Base-by-base conservation (phyloP, 192 early-diverging fungal species). In the Borealophlyctis nickersoniae region DNA sequence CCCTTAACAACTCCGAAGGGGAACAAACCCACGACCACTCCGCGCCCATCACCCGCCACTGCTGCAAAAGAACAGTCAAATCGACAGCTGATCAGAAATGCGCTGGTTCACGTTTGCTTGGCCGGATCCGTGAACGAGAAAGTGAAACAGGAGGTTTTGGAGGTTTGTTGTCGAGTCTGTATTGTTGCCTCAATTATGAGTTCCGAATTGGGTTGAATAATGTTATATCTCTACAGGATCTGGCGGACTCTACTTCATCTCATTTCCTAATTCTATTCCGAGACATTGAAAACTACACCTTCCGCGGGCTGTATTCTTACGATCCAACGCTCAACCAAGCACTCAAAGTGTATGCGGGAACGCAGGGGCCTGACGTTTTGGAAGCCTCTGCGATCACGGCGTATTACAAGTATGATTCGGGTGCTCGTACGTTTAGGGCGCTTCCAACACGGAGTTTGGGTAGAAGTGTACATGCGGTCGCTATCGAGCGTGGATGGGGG, bases 331-430 rank as follows among this genome's bases (percentile, higher is more conserved):
- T 71, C 4, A 64, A 73, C 34, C 73, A 77, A 55, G 71, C 75
- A 4, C 32, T 75, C 19, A 76, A 73, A 55, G 58, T 77, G 13
- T 77, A 84, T 60, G 50, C 71, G 1, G 63, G 63, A 2, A 34
- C 58, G 23, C 48, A 33, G 28, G 82, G 77, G 1, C 82, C 82
- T 7, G 70, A 69, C 50, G 69, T 62, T 14, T 36, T 84, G 4
- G 52, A 58, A 22, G 56, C 58, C 7, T 22, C 32, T 7, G 69
- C 63, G 22, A 73, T 84, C 3, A 14, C 69, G 19, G 75, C 78
- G 51, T 81, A 69, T 60, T 84, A 81, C 71, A 84, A 84, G 62
- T 84, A 84, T 45, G 82, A 84, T 56, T 70, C 57, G 26, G 82
- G 79, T 0, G 66, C 74, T 4, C 55, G 82, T 28, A 59, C 63